Conservation (phyloP, 305 asterid genomes). For the Solanum hybrid region DNA sequence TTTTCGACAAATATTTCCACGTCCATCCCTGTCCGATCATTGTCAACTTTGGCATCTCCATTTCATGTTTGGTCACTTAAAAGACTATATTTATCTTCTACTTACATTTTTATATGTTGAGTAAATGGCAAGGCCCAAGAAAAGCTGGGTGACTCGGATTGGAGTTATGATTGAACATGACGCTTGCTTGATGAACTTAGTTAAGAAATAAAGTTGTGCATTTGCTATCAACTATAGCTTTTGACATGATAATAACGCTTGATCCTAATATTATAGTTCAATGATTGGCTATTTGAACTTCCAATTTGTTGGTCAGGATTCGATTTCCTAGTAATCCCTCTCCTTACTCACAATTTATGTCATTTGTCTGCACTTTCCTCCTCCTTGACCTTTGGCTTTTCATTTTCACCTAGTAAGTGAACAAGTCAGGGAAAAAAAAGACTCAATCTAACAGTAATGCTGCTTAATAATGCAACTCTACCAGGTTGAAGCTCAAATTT, state of each 20-base stretch:
- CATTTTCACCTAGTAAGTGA: not conserved
- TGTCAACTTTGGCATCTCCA: not conserved
- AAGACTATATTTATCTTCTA: not conserved
- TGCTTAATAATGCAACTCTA: not conserved
- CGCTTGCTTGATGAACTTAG: not conserved
- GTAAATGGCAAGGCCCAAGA: too few species aligned
- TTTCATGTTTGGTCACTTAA: not conserved
- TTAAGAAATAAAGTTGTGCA: not conserved
- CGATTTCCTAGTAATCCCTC: not conserved
- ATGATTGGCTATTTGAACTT: too few species aligned
- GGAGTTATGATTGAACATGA: not conserved
- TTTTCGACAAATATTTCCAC: not conserved
- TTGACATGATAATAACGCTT: not conserved
- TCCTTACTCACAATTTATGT: not conserved
- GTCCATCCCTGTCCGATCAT: not conserved
- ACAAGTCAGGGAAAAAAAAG: not conserved
- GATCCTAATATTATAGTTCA: not conserved
- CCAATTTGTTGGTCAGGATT: not conserved
- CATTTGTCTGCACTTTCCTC: not conserved
- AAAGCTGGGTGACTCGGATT: accelerated
- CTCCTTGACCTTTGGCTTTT: not conserved
- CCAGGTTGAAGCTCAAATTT: not conserved
- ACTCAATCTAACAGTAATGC: not conserved
- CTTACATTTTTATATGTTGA: not conserved
- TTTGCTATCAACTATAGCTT: not conserved